phyloP scores from a whole-genome alignment of 306 rosid species.

The Dryas alaskensis region DNA sequence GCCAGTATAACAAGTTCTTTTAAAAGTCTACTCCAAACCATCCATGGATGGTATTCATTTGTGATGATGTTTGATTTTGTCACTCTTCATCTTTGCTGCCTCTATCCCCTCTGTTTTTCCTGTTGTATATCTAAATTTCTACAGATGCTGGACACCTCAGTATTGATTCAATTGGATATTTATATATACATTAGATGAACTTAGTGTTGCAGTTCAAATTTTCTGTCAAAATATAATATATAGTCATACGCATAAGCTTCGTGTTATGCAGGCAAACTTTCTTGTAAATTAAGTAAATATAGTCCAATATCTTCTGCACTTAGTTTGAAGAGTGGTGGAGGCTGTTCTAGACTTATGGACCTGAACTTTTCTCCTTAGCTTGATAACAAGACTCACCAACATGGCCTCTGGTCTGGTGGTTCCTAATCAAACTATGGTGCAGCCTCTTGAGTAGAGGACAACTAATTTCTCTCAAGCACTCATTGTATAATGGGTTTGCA shows the following conservation, averaged over 20 bases:
- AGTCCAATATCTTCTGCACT: not conserved
- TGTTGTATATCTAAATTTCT: not conserved
- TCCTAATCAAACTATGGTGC: too few relatives aligned
- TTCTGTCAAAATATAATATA: not conserved
- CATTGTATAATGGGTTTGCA: too few relatives aligned
- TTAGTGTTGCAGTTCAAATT: not conserved
- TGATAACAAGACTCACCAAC: too few relatives aligned
- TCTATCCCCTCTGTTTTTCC: not conserved
- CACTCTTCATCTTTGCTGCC: not conserved
- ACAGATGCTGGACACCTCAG: not conserved
- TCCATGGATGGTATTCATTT: conserved; percentile 1
- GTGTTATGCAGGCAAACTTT: not conserved
- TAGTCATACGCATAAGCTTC: not conserved
- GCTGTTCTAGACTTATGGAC: not conserved
- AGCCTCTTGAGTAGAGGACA: too few relatives aligned
- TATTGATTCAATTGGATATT: not conserved
- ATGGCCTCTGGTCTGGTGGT: too few relatives aligned
- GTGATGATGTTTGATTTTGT: not conserved
- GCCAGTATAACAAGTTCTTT: conserved; percentile 56
- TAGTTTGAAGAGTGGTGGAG: not conserved
- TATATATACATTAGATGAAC: not conserved
- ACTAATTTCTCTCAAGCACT: too few relatives aligned
- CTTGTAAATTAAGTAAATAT: not conserved
- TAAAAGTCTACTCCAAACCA: conserved; percentile 7
- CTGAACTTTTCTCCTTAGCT: too few relatives aligned